Base-by-base conservation (phyloP, 2,329 filamentous ascomycete species). In the Amauroascus verrucosus region DNA sequence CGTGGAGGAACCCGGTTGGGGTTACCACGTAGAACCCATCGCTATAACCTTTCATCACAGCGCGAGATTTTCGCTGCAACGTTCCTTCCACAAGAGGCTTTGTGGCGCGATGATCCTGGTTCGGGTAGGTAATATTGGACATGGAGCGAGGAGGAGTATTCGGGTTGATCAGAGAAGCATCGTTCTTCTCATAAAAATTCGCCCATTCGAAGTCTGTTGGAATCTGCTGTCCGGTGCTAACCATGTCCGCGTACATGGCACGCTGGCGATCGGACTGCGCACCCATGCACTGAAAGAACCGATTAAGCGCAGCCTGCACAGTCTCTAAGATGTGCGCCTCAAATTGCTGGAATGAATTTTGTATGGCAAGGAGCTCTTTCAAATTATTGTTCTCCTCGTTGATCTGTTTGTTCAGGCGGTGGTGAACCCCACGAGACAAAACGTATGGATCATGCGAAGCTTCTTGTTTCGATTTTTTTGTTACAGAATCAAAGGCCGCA, bases 371-470 rank as follows among this genome's bases (percentile, higher is more conserved):
- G 54, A 97, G 79, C 66, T 98, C 93, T 66, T 95, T 88, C 59
- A 85, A 82, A 72, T 94, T 91, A 75, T 90, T 94, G 77, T 98
- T 98, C 75, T 98, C 93, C 66, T 95, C 88, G 45, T 88, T 76
- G 33, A 97, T 81, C 74, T 98, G 93, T 75, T 86, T 91, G 77
- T 88, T 84, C 53, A 98, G 76, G 41, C 89, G 83, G 73, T 96
- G 80, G 59, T 87, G 73, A 54, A 96, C 83, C 56, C 87, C 86
- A 30, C 91, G 83, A 63, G 85, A 81, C 44, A 97, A 68, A 54
- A 97, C 78, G 66, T 97, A 98, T 3, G 93, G 93, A 67, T 98
- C 93, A 32, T 95, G 82, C 11, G 73, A 65, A 1, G 87, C 80
- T 41, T 80, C 79, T 61, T 91, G 73, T 64, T 81, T 85, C 56